Base-by-base conservation (phyloP, 371 early-diverging fungal genomes). In the Actinomortierella ambigua region DNA sequence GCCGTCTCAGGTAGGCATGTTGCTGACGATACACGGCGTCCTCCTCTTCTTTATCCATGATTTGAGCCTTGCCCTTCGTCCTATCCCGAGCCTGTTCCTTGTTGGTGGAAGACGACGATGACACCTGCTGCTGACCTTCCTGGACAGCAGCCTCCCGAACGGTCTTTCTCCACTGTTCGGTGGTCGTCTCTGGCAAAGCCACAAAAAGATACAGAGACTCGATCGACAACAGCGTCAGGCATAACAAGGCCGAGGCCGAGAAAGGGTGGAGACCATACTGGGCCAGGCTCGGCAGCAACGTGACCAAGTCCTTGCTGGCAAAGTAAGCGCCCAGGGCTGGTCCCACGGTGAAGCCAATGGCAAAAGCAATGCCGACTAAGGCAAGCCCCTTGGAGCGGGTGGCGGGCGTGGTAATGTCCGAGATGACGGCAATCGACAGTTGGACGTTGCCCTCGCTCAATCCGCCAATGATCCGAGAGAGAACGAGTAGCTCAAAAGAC, bases 401-500 rank as follows among this genome's bases (percentile, higher is more conserved):
- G 55, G 87, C 83, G 0, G 85, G 80, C 1, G 89, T 82, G 0
- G 98, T 96, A 41, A 98, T 85, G 65, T 98, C 99, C 8, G 97
- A 91, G 41, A 98, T 96, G 73, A 97, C 94, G 1, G 97, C 95
- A 49, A 92, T 91, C 11, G 95, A 93, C 46, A 98, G 84, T 69
- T 98, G 99, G 8, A 97, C 95, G 66, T 98, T 98, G 48, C 97
- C 98, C 75, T 98, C 98, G 43, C 93, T 93, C 49, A 98, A 77
- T 3, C 99, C 99, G 14, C 94, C 97, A 27, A 98, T 85, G 28
- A 96, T 68, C 7, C 98, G 86, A n/a, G 96, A 90, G 5, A 90
- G 58, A 27, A 98, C 80, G 68, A 98, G 98, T 46, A 85, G 68
- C 27, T 83, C 79, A 65, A 98, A 98, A 13, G 90, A 83, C 40